Conservation (phyloP, 768 basidiomycete species). For the Russula griseocarnosa region DNA sequence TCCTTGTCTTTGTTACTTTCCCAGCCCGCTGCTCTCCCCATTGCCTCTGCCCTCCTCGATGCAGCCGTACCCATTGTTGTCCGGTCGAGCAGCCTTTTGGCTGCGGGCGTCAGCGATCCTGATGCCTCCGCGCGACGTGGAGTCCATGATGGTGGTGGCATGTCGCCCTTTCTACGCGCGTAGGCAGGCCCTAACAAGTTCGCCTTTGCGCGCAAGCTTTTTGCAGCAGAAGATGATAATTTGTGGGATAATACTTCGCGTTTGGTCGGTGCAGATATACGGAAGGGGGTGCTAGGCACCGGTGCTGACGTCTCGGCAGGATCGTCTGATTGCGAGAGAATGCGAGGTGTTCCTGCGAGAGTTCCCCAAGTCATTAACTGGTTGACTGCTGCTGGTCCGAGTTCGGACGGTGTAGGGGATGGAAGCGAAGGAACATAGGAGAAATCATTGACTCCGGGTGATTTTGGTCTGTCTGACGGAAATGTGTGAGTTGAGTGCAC, state of each 20-base stretch:
- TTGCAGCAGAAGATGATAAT: conserved; percentile 77
- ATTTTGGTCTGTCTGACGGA: conserved; percentile 56
- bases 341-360: conserved; percentile 83
- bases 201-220: conserved; percentile 75
- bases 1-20: conserved; percentile 56
- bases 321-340: conserved; percentile 65
- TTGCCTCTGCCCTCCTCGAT: conserved; percentile 60
- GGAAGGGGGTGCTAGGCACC: conserved; percentile 64
- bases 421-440: conserved; percentile 82
- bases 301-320: conserved; percentile 40
- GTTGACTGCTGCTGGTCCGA: conserved; percentile 79
- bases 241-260: conserved; percentile 79
- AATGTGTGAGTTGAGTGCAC: conserved; percentile 18
- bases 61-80: conserved; percentile 64
- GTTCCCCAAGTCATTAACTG: conserved; percentile 99
- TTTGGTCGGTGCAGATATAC: conserved; percentile 67
- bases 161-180: conserved; percentile 47
- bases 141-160: conserved; percentile 79
- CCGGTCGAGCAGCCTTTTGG: conserved; percentile 66
- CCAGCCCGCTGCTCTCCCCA: conserved; percentile 58
- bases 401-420: conserved; percentile 76
- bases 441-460: conserved; percentile 54
- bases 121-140: conserved; percentile 68
- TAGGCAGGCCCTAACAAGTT: conserved; percentile 48
- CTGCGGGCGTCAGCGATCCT: conserved; percentile 85